Evolutionary conservation across 2,329 filamentous ascomycete genomes (phyloP).

Genomic region (Emergomyces africanus): DNA sequence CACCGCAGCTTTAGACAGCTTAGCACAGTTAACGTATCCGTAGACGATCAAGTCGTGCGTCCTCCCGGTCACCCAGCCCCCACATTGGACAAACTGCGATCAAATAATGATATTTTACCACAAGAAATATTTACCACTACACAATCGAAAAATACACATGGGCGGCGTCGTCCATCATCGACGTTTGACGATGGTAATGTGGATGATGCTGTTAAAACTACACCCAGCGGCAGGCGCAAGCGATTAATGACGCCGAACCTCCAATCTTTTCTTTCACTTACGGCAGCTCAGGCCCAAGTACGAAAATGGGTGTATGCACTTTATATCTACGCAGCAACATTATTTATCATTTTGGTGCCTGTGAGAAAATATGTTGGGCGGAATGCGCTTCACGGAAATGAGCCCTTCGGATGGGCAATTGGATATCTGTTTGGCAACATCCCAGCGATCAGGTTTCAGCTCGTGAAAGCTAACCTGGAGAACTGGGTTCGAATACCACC

Average conservation of each 20-base stretch:
- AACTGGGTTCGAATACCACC: constrained; percentile 63
- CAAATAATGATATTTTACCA: background rate
- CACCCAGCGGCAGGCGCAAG: constrained; percentile 53
- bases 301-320: constrained; percentile 75
- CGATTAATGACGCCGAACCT: constrained; percentile 51
- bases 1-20: background rate
- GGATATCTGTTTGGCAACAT: constrained; percentile 80
- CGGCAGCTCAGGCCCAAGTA: constrained; percentile 58
- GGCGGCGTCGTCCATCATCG: constrained; percentile 30
- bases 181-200: constrained; percentile 22
- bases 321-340: constrained; percentile 60
- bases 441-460: constrained; percentile 55
- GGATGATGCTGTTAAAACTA: constrained; percentile 25
- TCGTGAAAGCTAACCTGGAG: constrained; percentile 55
- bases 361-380: constrained; percentile 57
- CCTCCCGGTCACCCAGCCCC: constrained; percentile 6
- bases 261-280: constrained; percentile 67
- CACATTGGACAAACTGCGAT: constrained; percentile 14
- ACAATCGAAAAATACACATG: constrained; percentile 33
- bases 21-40: background rate
- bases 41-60: background rate
- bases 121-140: background rate
- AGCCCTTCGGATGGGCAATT: constrained; percentile 86
- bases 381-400: constrained; percentile 55
- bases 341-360: constrained; percentile 53